These are phyloP conservation scores for Colletotrichum ledebouriae DNA, from an alignment of 2,329 filamentous ascomycete species.

Conservation along the genomic window DNA sequence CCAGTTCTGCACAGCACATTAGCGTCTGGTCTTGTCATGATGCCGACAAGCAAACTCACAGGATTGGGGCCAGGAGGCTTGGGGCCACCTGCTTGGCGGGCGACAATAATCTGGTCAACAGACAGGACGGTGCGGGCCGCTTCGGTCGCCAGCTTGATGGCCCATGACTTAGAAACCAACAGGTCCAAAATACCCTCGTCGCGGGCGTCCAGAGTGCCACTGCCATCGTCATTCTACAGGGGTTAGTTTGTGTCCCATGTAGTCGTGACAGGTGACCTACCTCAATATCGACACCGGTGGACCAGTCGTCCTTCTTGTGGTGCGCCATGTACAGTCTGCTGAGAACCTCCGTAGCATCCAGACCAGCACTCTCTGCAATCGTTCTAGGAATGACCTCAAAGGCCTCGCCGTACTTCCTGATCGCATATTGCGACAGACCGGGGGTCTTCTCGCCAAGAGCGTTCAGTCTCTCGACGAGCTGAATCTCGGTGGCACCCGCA, in stretches of 20 bases:
- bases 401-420: slow-evolving; percentile 96
- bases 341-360: slow-evolving; percentile 97
- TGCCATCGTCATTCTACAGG: slow-evolving; percentile 77
- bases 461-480: slow-evolving; percentile 92
- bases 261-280: slow-evolving; percentile 54
- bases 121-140: slow-evolving; percentile 93
- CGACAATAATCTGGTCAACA: slow-evolving; percentile 99
- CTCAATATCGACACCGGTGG: slow-evolving; percentile 94
- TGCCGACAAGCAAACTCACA: slow-evolving; percentile 52
- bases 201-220: slow-evolving; percentile 86
- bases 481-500: slow-evolving; percentile 93
- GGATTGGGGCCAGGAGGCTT: slow-evolving; percentile 97
- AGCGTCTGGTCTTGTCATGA: slow-evolving; percentile 43
- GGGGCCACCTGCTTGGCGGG: slow-evolving; percentile 94
- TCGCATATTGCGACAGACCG: slow-evolving; percentile 93
- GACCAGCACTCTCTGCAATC: slow-evolving; percentile 91
- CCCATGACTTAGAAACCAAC: slow-evolving; percentile 93
- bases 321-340: slow-evolving; percentile 94
- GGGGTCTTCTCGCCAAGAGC: slow-evolving; percentile 92
- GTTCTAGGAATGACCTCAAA: slow-evolving; percentile 97
- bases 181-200: slow-evolving; percentile 93
- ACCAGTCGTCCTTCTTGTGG: slow-evolving; percentile 88
- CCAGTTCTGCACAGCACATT: slow-evolving; percentile 65
- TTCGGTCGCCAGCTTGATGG: slow-evolving; percentile 96
- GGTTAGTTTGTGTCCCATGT: not conserved